These are phyloP conservation scores for Neonectria neomacrospora DNA, from an alignment of 2,329 filamentous ascomycete genomes.

Conservation along the genomic window DNA sequence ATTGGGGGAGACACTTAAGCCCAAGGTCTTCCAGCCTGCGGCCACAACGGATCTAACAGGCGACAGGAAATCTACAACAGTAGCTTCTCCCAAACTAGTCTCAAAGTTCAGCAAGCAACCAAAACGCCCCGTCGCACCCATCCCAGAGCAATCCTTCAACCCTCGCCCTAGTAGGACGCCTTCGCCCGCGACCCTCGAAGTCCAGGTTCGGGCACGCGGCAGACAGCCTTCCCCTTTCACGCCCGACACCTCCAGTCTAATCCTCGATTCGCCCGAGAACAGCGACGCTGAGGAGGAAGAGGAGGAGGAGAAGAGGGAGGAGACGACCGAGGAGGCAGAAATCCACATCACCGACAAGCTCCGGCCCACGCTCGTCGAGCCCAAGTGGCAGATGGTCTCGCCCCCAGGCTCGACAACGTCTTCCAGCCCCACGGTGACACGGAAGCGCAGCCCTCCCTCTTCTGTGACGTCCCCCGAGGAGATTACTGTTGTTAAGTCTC, in stretches of 20 bases:
- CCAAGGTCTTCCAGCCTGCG: slow-evolving; percentile 30
- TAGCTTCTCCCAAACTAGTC: slow-evolving; percentile 29
- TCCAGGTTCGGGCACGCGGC: slow-evolving; percentile 20
- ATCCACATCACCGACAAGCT: slow-evolving; percentile 46
- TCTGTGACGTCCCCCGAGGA: slow-evolving; percentile 41
- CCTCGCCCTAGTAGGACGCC: slow-evolving; percentile 17
- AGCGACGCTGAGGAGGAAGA: slow-evolving; percentile 31
- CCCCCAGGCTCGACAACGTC: slow-evolving; percentile 50
- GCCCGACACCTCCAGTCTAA: slow-evolving; percentile 39
- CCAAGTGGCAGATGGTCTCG: slow-evolving; percentile 61
- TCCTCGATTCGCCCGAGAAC: slow-evolving; percentile 55
- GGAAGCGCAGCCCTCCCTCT: slow-evolving; percentile 29
- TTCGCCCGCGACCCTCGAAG: slow-evolving; percentile 27
- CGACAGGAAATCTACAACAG: slow-evolving; percentile 17
- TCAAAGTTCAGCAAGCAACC: slow-evolving; percentile 47
- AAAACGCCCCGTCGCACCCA: slow-evolving; percentile 22
- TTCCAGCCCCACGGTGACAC: slow-evolving; percentile 25
- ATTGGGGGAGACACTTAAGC: slow-evolving; percentile 21
- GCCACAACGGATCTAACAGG: slow-evolving; percentile 16
- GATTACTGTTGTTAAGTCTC: slow-evolving; percentile 28
- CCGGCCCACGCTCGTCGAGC: slow-evolving; percentile 53
- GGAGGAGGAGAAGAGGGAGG: too few species aligned
- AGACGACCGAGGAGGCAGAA: slow-evolving; percentile 38
- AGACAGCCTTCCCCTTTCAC: slow-evolving; percentile 38
- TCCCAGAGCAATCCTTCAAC: slow-evolving; percentile 20